phyloP scores from a whole-genome alignment of 2,329 filamentous ascomycete genomes.

The Colletotrichum shisoi region DNA sequence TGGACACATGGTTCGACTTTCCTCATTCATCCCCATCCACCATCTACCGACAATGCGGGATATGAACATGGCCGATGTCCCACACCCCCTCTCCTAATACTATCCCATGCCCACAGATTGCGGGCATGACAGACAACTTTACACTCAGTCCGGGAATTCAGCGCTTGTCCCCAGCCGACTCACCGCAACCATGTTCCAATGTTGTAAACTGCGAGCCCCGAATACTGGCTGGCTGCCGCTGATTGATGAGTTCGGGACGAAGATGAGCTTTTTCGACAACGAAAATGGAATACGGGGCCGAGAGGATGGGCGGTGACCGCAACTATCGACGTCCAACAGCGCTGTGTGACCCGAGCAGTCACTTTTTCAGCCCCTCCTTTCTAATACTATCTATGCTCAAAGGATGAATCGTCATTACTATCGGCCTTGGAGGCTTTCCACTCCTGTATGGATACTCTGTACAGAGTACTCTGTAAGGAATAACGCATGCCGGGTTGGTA shows the following conservation, averaged over 20 bases:
- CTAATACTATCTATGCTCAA: not conserved
- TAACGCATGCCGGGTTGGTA: conserved; percentile 15
- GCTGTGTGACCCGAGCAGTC: conserved; percentile 27
- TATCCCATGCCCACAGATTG: conserved; percentile 22
- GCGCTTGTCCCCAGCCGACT: not conserved
- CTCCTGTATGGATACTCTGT: conserved; percentile 14
- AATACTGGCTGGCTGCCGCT: conserved; percentile 4
- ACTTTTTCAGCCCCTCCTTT: conserved; percentile 6
- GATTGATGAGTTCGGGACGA: conserved; percentile 3
- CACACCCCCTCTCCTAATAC: conserved; percentile 17
- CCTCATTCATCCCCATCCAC: conserved; percentile 25
- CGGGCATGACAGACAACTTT: conserved; percentile 7
- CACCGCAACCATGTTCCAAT: conserved; percentile 3
- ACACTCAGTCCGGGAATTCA: not conserved
- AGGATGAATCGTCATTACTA: not conserved
- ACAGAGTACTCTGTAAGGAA: conserved; percentile 20
- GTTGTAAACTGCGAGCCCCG: conserved; percentile 13
- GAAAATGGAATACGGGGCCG: not conserved
- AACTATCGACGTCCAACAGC: not conserved
- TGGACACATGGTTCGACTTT: conserved; percentile 16
- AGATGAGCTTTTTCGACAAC: not conserved
- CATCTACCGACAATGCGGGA: conserved; percentile 28
- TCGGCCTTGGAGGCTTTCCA: not conserved
- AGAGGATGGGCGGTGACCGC: not conserved
- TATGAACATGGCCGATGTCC: conserved; percentile 29